phyloP scores from a whole-genome alignment of 2,329 filamentous ascomycete genomes.

The Fusarium kyushuense region DNA sequence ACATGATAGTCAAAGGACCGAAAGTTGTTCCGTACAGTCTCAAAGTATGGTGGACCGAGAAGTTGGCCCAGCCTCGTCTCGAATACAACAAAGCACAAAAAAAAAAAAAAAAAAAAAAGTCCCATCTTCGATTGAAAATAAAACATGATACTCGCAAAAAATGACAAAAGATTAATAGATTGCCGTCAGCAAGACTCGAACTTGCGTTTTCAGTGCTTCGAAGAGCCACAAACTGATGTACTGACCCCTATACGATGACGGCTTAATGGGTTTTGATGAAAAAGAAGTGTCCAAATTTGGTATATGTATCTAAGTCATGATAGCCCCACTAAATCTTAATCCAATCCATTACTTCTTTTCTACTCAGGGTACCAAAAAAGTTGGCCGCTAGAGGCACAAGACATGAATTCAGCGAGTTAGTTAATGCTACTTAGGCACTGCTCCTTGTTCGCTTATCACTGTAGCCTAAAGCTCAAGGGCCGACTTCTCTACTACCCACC shows the following conservation, averaged over 20 bases:
- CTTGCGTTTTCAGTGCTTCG: conserved; percentile 43
- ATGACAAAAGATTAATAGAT: conserved; percentile 7
- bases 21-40: conserved; percentile 15
- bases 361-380: too few species aligned
- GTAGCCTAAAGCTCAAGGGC: neutral
- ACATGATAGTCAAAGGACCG: conserved; percentile 36
- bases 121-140: fast-evolving
- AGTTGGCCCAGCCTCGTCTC: neutral
- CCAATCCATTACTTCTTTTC: neutral
- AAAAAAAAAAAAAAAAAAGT: conserved; percentile 1
- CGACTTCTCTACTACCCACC: too few species aligned
- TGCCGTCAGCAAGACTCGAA: conserved; percentile 45
- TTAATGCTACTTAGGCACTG: neutral
- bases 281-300: fast-evolving
- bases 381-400: neutral
- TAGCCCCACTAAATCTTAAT: neutral
- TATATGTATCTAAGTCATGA: fast-evolving
- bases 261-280: conserved; percentile 12
- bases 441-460: neutral
- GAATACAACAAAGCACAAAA: neutral
- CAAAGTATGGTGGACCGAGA: neutral
- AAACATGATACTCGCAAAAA: neutral
- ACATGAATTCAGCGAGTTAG: neutral
- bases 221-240: conserved; percentile 42
- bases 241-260: conserved; percentile 44